Evolutionary conservation across 495 filamentous ascomycete genomes (phyloP).

Genomic region (Wilcoxina mikolae): DNA sequence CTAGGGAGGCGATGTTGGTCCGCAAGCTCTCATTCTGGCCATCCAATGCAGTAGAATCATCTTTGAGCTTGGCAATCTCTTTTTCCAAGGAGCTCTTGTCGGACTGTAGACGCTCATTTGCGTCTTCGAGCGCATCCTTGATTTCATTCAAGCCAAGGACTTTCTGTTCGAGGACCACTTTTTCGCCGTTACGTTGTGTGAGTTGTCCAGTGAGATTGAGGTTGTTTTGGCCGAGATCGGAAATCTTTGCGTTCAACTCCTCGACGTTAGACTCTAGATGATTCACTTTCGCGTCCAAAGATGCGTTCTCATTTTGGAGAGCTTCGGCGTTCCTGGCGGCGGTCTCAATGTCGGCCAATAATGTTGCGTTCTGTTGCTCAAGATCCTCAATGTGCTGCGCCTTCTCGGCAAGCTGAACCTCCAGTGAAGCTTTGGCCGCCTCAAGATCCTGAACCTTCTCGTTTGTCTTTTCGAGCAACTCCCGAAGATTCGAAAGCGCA

Average conservation of each 20-base stretch:
- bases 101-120: constrained; percentile 2
- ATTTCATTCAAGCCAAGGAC: neutral
- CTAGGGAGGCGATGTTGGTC: constrained; percentile 10
- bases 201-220: neutral
- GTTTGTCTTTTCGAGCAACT: neutral
- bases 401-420: constrained; percentile 2
- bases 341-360: neutral
- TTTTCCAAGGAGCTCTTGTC: constrained; percentile 1
- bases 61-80: constrained; percentile 14
- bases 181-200: neutral
- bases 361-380: neutral
- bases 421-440: neutral
- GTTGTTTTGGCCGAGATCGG: constrained; percentile 9
- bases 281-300: constrained; percentile 11
- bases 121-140: constrained; percentile 1
- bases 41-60: constrained; percentile 2
- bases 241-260: constrained; percentile 12
- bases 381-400: neutral
- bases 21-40: constrained; percentile 13
- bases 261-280: constrained; percentile 14
- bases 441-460: neutral
- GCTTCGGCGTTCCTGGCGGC: neutral
- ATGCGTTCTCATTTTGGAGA: constrained; percentile 7
- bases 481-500: neutral
- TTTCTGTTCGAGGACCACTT: neutral